phyloP scores from a whole-genome alignment of 1,284 basidiomycete genomes.

The Boletus semigastroideus region DNA sequence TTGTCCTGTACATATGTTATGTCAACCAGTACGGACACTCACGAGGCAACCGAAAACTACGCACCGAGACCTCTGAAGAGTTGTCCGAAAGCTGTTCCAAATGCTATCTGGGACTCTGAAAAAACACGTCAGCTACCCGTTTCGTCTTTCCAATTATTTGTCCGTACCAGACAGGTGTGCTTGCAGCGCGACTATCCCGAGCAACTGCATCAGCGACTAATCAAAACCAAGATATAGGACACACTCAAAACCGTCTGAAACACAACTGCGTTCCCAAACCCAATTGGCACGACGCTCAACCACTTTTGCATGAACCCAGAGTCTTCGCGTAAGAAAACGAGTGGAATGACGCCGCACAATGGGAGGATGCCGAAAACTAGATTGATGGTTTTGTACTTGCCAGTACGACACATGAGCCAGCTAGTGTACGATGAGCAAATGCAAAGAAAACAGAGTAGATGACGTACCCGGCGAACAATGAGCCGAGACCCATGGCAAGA shows the following conservation, averaged over 20 bases:
- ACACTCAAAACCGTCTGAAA: slow-evolving; percentile 22
- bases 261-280: slow-evolving; percentile 24
- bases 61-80: slow-evolving; percentile 22
- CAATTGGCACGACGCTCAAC: slow-evolving; percentile 22
- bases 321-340: slow-evolving; percentile 20
- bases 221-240: background rate
- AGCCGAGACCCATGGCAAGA: slow-evolving; percentile 20
- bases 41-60: background rate
- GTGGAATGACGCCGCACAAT: slow-evolving; percentile 18
- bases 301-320: slow-evolving; percentile 23
- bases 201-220: background rate
- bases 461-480: slow-evolving; percentile 16
- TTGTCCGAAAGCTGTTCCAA: slow-evolving; percentile 19
- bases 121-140: background rate
- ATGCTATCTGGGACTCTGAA: slow-evolving; percentile 18
- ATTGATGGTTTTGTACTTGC: slow-evolving; percentile 19
- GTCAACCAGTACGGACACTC: background rate
- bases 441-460: background rate
- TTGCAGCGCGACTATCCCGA: slow-evolving; percentile 19
- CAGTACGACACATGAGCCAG: slow-evolving; percentile 23
- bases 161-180: slow-evolving; percentile 19
- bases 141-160: too few species aligned
- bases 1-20: slow-evolving; percentile 10
- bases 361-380: slow-evolving; percentile 20
- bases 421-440: background rate